Base-by-base conservation (phyloP, 495 filamentous ascomycete genomes). In the Penicillium ochrochloron region DNA sequence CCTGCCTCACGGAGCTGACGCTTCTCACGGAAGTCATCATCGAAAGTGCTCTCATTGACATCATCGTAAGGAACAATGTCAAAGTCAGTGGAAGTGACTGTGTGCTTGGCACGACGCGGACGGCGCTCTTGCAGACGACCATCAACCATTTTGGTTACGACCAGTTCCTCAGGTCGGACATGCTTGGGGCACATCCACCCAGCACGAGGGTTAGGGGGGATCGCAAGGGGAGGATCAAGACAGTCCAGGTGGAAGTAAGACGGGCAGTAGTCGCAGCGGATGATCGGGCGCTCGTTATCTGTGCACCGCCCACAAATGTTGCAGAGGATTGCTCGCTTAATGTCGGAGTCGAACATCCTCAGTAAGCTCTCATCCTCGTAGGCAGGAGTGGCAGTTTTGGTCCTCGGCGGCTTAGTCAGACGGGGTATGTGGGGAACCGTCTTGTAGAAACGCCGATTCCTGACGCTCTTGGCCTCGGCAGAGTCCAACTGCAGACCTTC, bases 131-230 rank as follows among this genome's bases (percentile, higher is more conserved):
- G 48, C 70, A 76, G 37, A 66, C 75, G 59, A 67, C 79, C 79
- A 80, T 88, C 76, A 79, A 83, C 76, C 73, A 86, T 68, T 60
- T 73, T 73, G 62, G 70, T 67, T 50, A 69, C 53, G 53, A 76
- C 75, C 51, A 65, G 63, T 25, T 86, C 73, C 37, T 87, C 84
- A 42, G 87, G 81, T 51, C 92, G 90, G 37, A 90, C 82, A 75
- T 99, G 95, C 70, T 88, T 88, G 62, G 95, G 94, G 69, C 95
- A 99, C 80, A 87, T 89, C 93, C 93, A 99, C 31, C 86, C 89
- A 57, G 86, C 82, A 51, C 87, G 81, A 6, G 80, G 80, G 57
- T 73, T 76, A 5, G 94, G 94, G 15, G 92, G 90, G 54, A 87
- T 84, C 31, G 93, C 88, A 71, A 94, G 72, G 31, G 96, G 96